phyloP scores from a whole-genome alignment of 2,329 filamentous ascomycete genomes.

The Celoporthe dispersa region DNA sequence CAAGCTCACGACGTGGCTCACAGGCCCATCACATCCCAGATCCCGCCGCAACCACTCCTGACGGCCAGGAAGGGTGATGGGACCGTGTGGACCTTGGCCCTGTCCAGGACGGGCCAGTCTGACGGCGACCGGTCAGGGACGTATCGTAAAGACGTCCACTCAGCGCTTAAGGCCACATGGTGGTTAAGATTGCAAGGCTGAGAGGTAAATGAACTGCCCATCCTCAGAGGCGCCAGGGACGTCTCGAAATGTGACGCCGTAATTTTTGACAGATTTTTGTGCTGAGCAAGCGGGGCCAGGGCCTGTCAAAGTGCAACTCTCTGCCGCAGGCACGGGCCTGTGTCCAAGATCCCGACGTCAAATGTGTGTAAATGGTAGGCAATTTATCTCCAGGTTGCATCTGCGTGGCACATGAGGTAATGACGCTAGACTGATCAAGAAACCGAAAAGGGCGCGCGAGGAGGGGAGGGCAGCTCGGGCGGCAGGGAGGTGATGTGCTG shows the following conservation, averaged over 20 bases:
- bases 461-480: neutral
- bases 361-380: neutral
- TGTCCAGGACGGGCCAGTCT: neutral
- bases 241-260: constrained; percentile 25
- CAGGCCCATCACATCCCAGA: neutral
- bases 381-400: constrained; percentile 5
- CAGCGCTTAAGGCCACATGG: neutral
- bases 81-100: constrained; percentile 18
- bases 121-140: neutral
- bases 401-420: constrained; percentile 12
- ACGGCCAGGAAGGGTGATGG: neutral
- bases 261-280: constrained; percentile 22
- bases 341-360: constrained; percentile 9
- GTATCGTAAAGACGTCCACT: constrained; percentile 21
- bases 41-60: neutral
- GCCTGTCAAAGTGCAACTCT: neutral
- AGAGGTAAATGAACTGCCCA: constrained; percentile 17
- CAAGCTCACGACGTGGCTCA: constrained; percentile 17
- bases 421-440: neutral
- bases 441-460: neutral
- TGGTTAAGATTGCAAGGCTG: constrained; percentile 26
- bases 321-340: constrained; percentile 4
- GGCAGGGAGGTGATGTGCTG: neutral
- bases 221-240: constrained; percentile 15
- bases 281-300: neutral